Evolutionary conservation across 495 filamentous ascomycete species (phyloP).

Genomic region (Aspergillus asperescens): DNA sequence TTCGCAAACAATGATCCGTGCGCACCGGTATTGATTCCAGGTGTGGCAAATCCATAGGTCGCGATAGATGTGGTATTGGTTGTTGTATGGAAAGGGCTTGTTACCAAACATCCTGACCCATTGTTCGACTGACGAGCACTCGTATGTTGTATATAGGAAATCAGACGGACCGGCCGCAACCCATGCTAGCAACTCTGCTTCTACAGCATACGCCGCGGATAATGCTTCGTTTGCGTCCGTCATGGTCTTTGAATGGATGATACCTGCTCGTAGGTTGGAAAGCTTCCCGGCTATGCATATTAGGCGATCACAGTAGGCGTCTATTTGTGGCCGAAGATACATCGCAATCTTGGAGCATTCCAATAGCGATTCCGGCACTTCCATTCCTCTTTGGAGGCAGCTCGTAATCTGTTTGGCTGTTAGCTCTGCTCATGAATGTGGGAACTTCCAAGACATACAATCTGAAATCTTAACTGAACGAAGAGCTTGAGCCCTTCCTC

Average conservation of each 20-base stretch:
- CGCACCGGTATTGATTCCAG: conserved; percentile 61
- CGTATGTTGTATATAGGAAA: conserved; percentile 29
- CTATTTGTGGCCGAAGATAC: conserved; percentile 29
- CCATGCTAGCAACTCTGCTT: conserved; percentile 46
- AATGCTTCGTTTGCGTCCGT: conserved; percentile 43
- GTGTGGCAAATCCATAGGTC: conserved; percentile 52
- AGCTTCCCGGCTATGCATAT: conserved; percentile 40
- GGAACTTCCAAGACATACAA: conserved; percentile 26
- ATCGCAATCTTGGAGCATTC: conserved; percentile 33
- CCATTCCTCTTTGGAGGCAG: conserved; percentile 34
- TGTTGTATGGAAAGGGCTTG: conserved; percentile 39
- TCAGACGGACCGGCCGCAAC: conserved; percentile 35
- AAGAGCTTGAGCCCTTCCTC: conserved; percentile 54
- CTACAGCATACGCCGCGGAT: conserved; percentile 42
- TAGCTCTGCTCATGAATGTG: background rate
- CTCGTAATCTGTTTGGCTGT: conserved; percentile 31
- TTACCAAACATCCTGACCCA: conserved; percentile 22
- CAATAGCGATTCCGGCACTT: conserved; percentile 32
- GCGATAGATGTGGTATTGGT: conserved; percentile 55
- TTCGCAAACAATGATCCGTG: conserved; percentile 53
- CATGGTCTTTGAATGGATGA: conserved; percentile 30
- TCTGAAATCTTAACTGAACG: conserved; percentile 48
- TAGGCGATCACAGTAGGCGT: conserved; percentile 33
- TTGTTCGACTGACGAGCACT: conserved; percentile 19
- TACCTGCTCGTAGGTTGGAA: conserved; percentile 42